phyloP scores from a whole-genome alignment of 164 flowering plant genomes.

The Vitis labrusca region DNA sequence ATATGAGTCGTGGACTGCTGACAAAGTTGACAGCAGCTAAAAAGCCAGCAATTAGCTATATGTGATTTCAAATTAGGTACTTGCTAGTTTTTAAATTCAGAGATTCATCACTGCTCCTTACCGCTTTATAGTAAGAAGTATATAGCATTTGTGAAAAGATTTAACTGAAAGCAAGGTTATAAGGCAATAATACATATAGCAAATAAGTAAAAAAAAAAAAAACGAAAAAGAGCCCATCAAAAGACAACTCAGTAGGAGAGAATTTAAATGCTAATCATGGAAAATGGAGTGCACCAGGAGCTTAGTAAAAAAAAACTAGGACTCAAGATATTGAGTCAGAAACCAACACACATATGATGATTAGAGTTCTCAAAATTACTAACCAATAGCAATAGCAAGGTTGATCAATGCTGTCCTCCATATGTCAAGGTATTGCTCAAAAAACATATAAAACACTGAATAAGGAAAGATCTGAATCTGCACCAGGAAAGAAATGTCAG shows the following conservation, averaged over 20 bases:
- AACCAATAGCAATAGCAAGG: slow-evolving; percentile 89
- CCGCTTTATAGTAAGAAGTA: too few relatives aligned
- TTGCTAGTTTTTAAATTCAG: background rate
- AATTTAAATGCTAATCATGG: too few relatives aligned
- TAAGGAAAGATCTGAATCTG: slow-evolving; percentile 96
- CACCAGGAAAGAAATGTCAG: slow-evolving; percentile 29
- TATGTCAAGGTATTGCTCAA: slow-evolving; percentile 94
- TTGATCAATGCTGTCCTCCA: slow-evolving; percentile 94
- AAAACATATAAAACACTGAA: slow-evolving; percentile 92
- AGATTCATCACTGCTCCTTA: too few relatives aligned
- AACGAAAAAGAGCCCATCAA: too few relatives aligned
- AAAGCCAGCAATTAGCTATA: background rate
- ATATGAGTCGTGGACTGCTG: background rate
- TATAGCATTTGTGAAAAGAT: too few relatives aligned
- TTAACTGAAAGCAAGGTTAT: too few relatives aligned
- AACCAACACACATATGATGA: background rate
- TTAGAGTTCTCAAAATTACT: slow-evolving; percentile 25
- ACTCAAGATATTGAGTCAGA: background rate
- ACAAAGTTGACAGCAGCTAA: background rate
- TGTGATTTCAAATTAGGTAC: background rate
- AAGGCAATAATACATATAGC: too few relatives aligned
- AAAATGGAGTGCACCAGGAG: too few relatives aligned
- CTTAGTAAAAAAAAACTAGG: too few relatives aligned
- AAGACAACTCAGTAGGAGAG: too few relatives aligned
- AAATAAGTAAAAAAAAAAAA: too few relatives aligned